phyloP scores from a whole-genome alignment of 176 grass and related monocot species.

The Rhynchospora tenuis region DNA sequence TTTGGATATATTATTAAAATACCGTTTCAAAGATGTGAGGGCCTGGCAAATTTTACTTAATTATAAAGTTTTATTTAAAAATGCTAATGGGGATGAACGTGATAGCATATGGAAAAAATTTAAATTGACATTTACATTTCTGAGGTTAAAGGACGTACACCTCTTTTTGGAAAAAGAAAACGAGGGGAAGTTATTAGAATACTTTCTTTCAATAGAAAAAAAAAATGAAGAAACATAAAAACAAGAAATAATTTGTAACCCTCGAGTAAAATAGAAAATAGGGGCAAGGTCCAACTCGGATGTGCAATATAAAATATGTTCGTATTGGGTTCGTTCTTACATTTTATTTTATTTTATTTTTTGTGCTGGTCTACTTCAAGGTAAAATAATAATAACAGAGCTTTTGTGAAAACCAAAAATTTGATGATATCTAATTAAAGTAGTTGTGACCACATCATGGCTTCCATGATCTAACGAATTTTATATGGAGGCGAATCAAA shows the following conservation, averaged over 20 bases:
- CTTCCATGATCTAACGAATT: slow-evolving; percentile 14
- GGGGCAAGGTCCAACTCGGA: background rate
- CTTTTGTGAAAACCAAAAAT: background rate
- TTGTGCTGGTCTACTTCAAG: background rate
- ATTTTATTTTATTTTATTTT: background rate
- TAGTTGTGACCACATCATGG: slow-evolving; percentile 1
- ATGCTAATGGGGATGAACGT: background rate
- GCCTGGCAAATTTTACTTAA: background rate
- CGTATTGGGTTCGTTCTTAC: background rate
- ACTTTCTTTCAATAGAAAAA: too few species aligned
- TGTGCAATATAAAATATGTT: background rate
- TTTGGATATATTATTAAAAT: background rate
- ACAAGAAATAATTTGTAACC: background rate
- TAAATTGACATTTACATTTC: background rate
- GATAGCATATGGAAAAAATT: background rate
- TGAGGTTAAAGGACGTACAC: background rate
- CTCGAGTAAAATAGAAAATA: background rate
- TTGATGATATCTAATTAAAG: background rate
- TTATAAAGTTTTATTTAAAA: background rate
- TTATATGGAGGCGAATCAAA: background rate
- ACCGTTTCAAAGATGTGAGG: background rate
- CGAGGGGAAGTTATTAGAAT: too few species aligned
- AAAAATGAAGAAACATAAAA: background rate
- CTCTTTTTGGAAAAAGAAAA: background rate
- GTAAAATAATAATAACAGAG: background rate